Evolutionary conservation across 2,329 filamentous ascomycete species (phyloP), one percentile per base, ranked within the genome.

Genomic region (Fusarium palustre): DNA sequence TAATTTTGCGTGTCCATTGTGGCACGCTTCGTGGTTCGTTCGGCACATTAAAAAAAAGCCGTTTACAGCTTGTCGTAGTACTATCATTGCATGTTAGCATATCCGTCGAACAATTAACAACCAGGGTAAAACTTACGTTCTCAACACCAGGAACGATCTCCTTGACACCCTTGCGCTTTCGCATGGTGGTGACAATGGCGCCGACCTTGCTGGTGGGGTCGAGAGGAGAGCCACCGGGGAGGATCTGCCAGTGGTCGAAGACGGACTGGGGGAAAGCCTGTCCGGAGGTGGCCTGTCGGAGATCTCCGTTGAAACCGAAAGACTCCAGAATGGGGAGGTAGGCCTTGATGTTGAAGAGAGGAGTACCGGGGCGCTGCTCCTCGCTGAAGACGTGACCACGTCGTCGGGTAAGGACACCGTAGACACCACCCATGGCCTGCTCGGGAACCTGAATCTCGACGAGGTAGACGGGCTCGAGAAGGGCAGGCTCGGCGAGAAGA

Each of bases 131-230:
- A 92, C 93, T 93, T 90, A 96, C 93, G 89, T 97, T 97, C 81
- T 93, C 93, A 86, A 94, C 91, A 82, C 91, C 92, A 78, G 96
- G 95, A 81, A 97, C 92, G 79, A 93, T 89, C 80, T 91, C 86
- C 93, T 99, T 99, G 88, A 99, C 87, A 93, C 95, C 96, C 93
- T 99, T 99, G 86, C 95, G 93, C 91, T 97, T 97, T 82, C 96
- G 94, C 91, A 97, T 97, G 64, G 91, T 89, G 81, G 87, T 85
- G 77, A 98, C 93, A 77, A 97, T 87, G 81, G 88, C 83, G 81
- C 94, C 96, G 78, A 91, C 88, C 89, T 94, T 93, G 79, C 89
- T 90, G 79, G 90, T 91, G 81, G 84, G 74, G 85, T 99, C 95
- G 79, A 97, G 89, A 76, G 93, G 91, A 76, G 92, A 96, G 78